These are phyloP conservation scores for Ogataea hybrid DNA, from an alignment of 1,139 yeast genomes.

Conservation along the genomic window DNA sequence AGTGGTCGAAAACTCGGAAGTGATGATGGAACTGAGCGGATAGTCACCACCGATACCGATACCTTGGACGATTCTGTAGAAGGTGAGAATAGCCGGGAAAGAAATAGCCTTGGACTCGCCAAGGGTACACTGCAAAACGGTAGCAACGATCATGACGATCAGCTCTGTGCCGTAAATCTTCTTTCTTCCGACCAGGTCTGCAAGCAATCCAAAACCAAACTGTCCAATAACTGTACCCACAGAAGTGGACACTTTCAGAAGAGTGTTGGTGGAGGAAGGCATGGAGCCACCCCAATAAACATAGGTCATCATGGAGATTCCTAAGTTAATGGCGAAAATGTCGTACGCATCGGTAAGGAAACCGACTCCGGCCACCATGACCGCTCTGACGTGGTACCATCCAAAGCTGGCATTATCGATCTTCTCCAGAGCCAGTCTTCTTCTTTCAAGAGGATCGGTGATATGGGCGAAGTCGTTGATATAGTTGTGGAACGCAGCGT, in stretches of 20 bases:
- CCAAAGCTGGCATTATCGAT: no score
- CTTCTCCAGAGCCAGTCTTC: conserved; percentile 84
- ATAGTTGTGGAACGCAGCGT: conserved; percentile 87
- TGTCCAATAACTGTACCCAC: conserved; percentile 96
- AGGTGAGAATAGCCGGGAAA: conserved; percentile 70
- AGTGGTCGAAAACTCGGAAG: conserved; percentile 86
- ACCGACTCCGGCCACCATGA: conserved; percentile 91
- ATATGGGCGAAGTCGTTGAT: conserved; percentile 80
- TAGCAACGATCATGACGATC: conserved; percentile 78
- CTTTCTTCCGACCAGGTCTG: conserved; percentile 86
- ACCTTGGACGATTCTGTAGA: conserved; percentile 82
- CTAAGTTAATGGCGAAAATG: conserved; percentile 85
- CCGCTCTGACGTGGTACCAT: no score
- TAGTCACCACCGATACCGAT: conserved; percentile 99
- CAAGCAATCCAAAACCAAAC: conserved; percentile 78
- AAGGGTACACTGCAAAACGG: conserved; percentile 68
- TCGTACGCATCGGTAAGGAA: conserved; percentile 91
- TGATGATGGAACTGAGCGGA: conserved; percentile 91
- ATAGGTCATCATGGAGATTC: conserved; percentile 68
- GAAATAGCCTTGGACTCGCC: conserved; percentile 69
- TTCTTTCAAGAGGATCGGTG: conserved; percentile 84
- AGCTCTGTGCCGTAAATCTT: conserved; percentile 84
- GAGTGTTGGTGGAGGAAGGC: conserved; percentile 68
- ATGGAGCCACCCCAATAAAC: conserved; percentile 69
- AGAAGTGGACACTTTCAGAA: conserved; percentile 83